Evolutionary conservation across 495 filamentous ascomycete species (phyloP).

Genomic region (Lindgomyces ingoldianus): DNA sequence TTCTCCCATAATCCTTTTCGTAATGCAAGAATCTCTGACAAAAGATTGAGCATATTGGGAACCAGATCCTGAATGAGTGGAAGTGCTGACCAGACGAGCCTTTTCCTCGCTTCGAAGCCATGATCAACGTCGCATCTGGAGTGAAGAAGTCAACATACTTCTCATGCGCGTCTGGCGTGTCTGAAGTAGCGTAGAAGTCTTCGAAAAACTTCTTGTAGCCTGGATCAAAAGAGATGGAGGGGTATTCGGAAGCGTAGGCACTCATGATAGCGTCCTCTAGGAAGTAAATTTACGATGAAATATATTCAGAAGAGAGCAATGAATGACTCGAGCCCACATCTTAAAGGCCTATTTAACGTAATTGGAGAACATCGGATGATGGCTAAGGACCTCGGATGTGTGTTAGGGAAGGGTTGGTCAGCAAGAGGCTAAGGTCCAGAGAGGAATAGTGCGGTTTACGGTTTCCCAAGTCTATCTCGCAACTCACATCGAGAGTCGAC

Average conservation of each 20-base stretch:
- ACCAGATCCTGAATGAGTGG: too few species aligned
- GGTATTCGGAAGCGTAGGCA: constrained; percentile 26
- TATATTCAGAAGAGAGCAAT: neutral
- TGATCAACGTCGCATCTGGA: constrained; percentile 56
- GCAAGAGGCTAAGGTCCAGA: neutral
- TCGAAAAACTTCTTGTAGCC: constrained; percentile 52
- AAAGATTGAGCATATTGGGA: too few species aligned
- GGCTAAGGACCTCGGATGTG: constrained; percentile 13
- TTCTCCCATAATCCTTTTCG: constrained; percentile 60
- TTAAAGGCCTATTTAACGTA: neutral
- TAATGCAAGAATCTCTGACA: constrained; percentile 58
- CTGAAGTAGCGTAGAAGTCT: constrained; percentile 60
- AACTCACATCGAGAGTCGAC: too few species aligned
- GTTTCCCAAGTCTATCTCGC: too few species aligned
- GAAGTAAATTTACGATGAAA: neutral
- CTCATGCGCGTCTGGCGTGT: constrained; percentile 58
- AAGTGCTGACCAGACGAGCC: constrained; percentile 59
- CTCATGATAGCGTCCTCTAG: neutral
- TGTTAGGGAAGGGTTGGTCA: neutral
- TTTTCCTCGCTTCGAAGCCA: constrained; percentile 55
- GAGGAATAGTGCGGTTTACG: neutral
- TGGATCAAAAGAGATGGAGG: constrained; percentile 32
- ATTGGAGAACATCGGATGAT: neutral
- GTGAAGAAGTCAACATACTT: constrained; percentile 59
- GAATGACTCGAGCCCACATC: neutral